Base-by-base conservation (phyloP, 1,139 yeast genomes). In the Taiozyma sp. region DNA sequence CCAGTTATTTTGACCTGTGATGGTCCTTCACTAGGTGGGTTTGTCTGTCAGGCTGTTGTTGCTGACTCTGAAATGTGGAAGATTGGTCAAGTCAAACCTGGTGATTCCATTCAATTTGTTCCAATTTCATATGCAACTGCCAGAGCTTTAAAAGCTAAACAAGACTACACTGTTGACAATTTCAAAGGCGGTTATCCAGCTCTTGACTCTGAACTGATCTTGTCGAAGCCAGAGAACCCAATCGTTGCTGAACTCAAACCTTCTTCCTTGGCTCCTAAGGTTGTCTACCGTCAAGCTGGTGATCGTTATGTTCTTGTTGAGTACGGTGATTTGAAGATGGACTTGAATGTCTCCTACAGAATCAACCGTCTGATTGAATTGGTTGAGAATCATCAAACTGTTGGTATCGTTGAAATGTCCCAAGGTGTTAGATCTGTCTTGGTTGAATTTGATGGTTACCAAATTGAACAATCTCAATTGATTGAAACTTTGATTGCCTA, bases 11-110 rank as follows among this genome's bases (percentile, higher is more conserved):
- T 93, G 68, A 88, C 98, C 10, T 88, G 97, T 65, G 99, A 93
- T 70, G 98, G 98, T 54, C 98, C 98, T 47, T 88, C 97, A 14
- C 79, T 93, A 56, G 98, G 98, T 63, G 99, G 99, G 1, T 93
- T 93, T 65, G 97, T 93, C 40, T 93, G 98, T 71, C 88, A 89
- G 64, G 97, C 96, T 6, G 97, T 91, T 52, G 96, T 93, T 55
- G 88, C 89, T 29, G 96, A 90, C 66, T 89, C 95, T 35, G 99
- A 93, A 72, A 82, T 93, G 86, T 93, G 98, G 98, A 93, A 93
- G 73, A 87, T 93, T 66, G 99, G 99, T 49, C 98, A 93, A 72
- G 91, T 88, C 47, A 90, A 88, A 68, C 97, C 98, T 7, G 98
- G 98, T 64, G 98, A 91, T 63, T 62, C 68, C 53, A 82, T 93